Evolutionary conservation across 371 early-diverging fungal genomes (phyloP).

Genomic region (Syncephalastrum sp.): DNA sequence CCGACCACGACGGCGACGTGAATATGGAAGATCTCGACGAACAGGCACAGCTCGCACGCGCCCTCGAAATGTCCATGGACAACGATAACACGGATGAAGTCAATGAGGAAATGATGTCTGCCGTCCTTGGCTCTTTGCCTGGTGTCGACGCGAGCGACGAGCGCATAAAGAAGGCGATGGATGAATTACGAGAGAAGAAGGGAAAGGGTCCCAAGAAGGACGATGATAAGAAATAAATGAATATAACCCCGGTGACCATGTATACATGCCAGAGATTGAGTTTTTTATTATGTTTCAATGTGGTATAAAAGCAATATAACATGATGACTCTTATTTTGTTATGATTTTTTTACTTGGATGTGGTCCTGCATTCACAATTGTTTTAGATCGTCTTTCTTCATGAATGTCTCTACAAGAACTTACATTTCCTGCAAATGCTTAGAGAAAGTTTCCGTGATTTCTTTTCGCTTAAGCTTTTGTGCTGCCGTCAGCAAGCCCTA

Average conservation of each 20-base stretch:
- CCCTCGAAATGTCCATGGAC: slow-evolving; percentile 87
- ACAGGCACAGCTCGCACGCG: slow-evolving; percentile 86
- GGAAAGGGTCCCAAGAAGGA: slow-evolving; percentile 48
- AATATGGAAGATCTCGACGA: slow-evolving; percentile 79
- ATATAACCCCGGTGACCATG: not conserved
- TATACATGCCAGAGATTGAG: no score
- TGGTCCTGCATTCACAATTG: no score
- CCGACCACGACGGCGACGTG: slow-evolving; percentile 49
- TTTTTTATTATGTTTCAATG: no score
- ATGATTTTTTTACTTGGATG: no score
- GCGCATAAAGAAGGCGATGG: slow-evolving; percentile 71
- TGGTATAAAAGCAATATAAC: no score
- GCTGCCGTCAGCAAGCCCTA: slow-evolving; percentile 85
- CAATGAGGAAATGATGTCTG: slow-evolving; percentile 55
- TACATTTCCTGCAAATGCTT: slow-evolving; percentile 65
- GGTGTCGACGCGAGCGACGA: slow-evolving; percentile 92
- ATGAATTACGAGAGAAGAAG: slow-evolving; percentile 51
- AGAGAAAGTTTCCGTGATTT: slow-evolving; percentile 64
- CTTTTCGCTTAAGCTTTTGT: slow-evolving; percentile 88
- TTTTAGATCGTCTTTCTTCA: no score
- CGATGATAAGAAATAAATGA: slow-evolving; percentile 36
- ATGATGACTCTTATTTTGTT: no score
- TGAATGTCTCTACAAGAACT: not conserved
- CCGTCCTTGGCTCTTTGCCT: slow-evolving; percentile 77
- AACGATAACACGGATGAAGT: slow-evolving; percentile 36